Evolutionary conservation across 257 asterid genomes (phyloP), one percentile per base, ranked within the genome.

Genomic region (Oldenlandia corymbosa): DNA sequence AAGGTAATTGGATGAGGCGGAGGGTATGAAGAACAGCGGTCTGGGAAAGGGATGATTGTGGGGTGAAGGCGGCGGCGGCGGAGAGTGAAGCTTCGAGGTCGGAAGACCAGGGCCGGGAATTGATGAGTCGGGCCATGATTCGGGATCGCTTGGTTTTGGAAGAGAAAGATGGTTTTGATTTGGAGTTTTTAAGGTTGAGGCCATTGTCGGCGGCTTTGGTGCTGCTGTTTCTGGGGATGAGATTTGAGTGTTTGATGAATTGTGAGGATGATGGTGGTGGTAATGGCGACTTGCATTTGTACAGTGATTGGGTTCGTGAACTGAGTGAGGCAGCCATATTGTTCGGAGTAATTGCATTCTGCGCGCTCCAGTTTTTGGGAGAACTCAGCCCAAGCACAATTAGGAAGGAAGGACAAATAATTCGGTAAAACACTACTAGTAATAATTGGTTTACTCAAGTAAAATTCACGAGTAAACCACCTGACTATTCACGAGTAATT

Each of bases 1-100:
- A 58, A 49, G 96, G 86, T 49, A 71, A 47, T 65, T 79, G 72
- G 68, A 91, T 72, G 66, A 72, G 84, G 79, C 85, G 89, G 68
- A 91, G 90, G 14, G 89, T 78, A 64, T 81, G 91, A 62, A 88
- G 82, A 58, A 85, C 79, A 64, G 86, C 66, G 53, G 95, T 85
- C 55, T 88, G 87, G 50, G 96, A 84, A 68, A 91, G 82, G 30
- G 72, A 41, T 1, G 69, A 46, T 43, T 23, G 76, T 28, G 88
- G 82, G 20, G 68, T 42, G 68, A 78, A 75, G 14, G 72, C 21
- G 69, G 68, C 46, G 68, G 77, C 76, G 14, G 72, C 21, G 69
- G 81, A 50, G 75, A 91, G 89, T 52, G 78, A 66, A 67, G 88
- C 31, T 62, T 84, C 88, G 49, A 83, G 80, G 16, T 68, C 53